phyloP scores from a whole-genome alignment of 768 basidiomycete genomes.

The Mycena capillaripes region DNA sequence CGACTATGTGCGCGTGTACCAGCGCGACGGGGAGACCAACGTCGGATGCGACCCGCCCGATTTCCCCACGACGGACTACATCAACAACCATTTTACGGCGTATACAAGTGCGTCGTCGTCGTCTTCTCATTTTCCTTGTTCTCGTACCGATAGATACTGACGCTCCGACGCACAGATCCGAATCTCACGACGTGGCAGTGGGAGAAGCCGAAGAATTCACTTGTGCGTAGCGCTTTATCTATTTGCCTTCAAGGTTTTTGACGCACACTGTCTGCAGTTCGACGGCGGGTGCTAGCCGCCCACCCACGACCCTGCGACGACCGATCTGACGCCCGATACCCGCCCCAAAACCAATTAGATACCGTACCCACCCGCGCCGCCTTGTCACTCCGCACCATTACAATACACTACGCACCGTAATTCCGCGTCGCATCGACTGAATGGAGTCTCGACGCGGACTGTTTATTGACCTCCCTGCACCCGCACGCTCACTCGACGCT shows the following conservation, averaged over 20 bases:
- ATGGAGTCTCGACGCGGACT: no score
- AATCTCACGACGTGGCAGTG: slow-evolving; percentile 61
- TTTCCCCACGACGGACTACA: slow-evolving; percentile 78
- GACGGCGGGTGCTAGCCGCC: slow-evolving; percentile 17
- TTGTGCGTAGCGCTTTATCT: slow-evolving; percentile 37
- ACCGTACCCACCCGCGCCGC: background rate
- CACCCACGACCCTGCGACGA: background rate
- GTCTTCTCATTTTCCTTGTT: background rate
- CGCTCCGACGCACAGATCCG: slow-evolving; percentile 46
- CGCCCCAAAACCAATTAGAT: background rate
- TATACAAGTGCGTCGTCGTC: slow-evolving; percentile 65
- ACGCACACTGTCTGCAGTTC: background rate
- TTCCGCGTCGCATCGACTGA: no score
- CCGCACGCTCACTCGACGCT: background rate
- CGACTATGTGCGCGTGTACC: slow-evolving; percentile 89
- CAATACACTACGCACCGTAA: background rate
- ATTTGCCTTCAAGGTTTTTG: background rate
- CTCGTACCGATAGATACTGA: no score
- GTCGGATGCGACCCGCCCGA: slow-evolving; percentile 76
- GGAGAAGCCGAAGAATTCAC: slow-evolving; percentile 55
- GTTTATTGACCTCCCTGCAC: background rate
- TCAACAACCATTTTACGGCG: slow-evolving; percentile 66
- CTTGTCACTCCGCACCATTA: background rate
- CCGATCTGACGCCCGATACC: background rate
- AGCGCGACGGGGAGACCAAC: slow-evolving; percentile 68